Evolutionary conservation across 202 grass and related monocot species (phyloP).

Genomic region (Carex sylvatica): DNA sequence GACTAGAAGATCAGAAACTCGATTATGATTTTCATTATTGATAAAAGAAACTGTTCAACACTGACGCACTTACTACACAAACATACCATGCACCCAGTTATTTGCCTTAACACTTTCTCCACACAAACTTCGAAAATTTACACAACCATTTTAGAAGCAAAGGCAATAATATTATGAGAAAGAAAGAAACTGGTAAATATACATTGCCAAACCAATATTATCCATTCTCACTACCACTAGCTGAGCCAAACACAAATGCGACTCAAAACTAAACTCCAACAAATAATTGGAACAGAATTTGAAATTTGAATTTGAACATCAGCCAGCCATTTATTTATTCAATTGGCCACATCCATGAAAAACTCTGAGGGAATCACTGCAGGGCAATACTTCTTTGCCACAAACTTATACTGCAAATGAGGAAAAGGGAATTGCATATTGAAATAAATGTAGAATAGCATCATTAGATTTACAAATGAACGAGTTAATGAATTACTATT

Average conservation of each 20-base stretch:
- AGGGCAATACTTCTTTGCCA: constrained; percentile 72
- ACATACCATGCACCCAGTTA: background rate
- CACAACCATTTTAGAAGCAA: constrained; percentile 8
- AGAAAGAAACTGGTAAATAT: constrained; percentile 25
- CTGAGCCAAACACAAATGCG: background rate
- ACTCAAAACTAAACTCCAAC: constrained; percentile 25
- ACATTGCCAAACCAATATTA: constrained; percentile 16
- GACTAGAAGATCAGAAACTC: background rate
- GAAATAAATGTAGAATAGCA: background rate
- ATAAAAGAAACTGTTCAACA: background rate
- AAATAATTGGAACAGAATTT: constrained; percentile 25
- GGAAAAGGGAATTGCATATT: constrained; percentile 13
- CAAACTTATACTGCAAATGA: constrained; percentile 72
- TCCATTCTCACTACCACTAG: background rate
- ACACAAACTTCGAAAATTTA: background rate
- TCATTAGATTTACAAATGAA: background rate
- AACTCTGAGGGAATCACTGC: constrained; percentile 52
- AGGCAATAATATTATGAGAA: constrained; percentile 26
- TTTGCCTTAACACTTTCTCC: background rate
- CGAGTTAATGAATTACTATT: background rate
- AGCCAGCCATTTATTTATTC: background rate
- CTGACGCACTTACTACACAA: background rate
- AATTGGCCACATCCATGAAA: constrained; percentile 49
- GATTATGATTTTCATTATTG: background rate
- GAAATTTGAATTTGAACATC: background rate